Percentiles rank a stretch among this genome's conserved stretches.
phyloP scores from a whole-genome alignment of 106 monocot species.

The Allium cepa region DNA sequence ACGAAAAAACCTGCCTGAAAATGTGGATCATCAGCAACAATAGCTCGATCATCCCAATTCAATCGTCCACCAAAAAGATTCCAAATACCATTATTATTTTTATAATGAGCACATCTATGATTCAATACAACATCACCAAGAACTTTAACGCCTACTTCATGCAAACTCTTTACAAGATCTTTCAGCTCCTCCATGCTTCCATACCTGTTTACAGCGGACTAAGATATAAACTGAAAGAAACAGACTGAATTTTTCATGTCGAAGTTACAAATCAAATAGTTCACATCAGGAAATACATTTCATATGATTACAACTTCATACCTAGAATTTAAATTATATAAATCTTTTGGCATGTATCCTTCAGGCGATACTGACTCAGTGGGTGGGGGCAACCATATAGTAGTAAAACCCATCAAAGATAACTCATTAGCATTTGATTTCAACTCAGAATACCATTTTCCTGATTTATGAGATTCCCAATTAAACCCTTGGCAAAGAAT shows the following conservation, averaged over 20 bases:
- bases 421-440: constrained; percentile 51
- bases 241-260: too few relatives aligned
- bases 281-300: constrained; percentile 4
- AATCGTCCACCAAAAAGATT: constrained; percentile 91
- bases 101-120: constrained; percentile 86
- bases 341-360: constrained; percentile 99
- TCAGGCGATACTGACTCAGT: constrained; percentile 98
- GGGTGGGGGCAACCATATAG: constrained; percentile 88
- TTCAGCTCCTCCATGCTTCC: constrained; percentile 83
- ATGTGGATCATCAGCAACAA: constrained; percentile 98
- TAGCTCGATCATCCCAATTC: constrained; percentile 87
- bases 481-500: constrained; percentile 95
- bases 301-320: constrained; percentile 6
- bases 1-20: constrained; percentile 51
- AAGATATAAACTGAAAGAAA: too few relatives aligned
- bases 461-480: constrained; percentile 94
- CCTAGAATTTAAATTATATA: constrained; percentile 97
- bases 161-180: constrained; percentile 58
- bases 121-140: constrained; percentile 97
- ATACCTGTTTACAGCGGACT: constrained; percentile 34
- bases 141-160: constrained; percentile 74
- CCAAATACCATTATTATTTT: constrained; percentile 85
- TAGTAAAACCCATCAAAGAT: constrained; percentile 71
- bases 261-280: too few relatives aligned
- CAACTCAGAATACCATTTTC: constrained; percentile 82